phyloP scores from a whole-genome alignment of 768 basidiomycete genomes.

The Pisolithus marmoratus region DNA sequence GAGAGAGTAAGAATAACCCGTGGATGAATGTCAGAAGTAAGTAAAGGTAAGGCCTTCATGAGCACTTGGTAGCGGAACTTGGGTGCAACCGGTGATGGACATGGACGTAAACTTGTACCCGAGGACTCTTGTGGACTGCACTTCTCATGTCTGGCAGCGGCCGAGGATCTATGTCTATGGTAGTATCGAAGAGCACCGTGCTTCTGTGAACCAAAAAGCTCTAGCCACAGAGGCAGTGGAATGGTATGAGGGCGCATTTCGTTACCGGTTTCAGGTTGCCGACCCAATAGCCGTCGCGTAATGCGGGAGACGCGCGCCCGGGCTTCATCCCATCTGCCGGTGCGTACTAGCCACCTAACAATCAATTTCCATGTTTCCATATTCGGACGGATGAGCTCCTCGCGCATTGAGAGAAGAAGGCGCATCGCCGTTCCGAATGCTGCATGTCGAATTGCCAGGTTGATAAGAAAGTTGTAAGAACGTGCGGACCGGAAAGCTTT shows the following conservation, averaged over 20 bases:
- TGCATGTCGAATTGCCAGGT: slow-evolving; percentile 45
- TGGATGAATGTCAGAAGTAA: slow-evolving; percentile 35
- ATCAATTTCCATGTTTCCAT: slow-evolving; percentile 52
- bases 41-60: slow-evolving; percentile 37
- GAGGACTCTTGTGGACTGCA: background rate
- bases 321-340: slow-evolving; percentile 53
- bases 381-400: slow-evolving; percentile 37
- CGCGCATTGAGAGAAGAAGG: slow-evolving; percentile 45
- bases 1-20: slow-evolving; percentile 42
- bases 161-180: background rate
- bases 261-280: slow-evolving; percentile 7
- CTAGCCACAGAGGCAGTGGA: slow-evolving; percentile 53
- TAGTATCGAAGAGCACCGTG: slow-evolving; percentile 27
- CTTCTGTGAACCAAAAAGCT: slow-evolving; percentile 47
- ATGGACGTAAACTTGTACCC: slow-evolving; percentile 10
- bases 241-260: slow-evolving; percentile 12
- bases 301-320: slow-evolving; percentile 39
- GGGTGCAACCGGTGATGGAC: slow-evolving; percentile 11
- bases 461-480: slow-evolving; percentile 42
- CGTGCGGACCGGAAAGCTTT: slow-evolving; percentile 29
- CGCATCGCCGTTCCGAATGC: slow-evolving; percentile 40
- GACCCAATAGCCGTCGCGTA: slow-evolving; percentile 2
- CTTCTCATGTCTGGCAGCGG: background rate
- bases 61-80: slow-evolving; percentile 31
- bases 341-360: slow-evolving; percentile 51